phyloP scores from a whole-genome alignment of 495 filamentous ascomycete genomes.

The Hypoxylon subgilvum region DNA sequence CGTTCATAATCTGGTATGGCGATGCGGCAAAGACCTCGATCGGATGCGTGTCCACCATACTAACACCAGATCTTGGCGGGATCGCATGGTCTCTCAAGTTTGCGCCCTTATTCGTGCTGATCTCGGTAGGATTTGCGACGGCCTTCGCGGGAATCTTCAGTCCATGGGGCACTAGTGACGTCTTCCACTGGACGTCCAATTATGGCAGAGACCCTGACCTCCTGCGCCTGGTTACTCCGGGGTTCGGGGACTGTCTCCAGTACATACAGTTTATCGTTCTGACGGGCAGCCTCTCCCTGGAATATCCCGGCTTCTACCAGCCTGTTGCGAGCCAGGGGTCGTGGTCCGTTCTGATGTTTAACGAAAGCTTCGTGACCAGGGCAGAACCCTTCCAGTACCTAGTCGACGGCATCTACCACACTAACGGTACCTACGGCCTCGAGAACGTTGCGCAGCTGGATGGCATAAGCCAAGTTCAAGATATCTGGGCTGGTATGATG shows the following conservation, averaged over 20 bases:
- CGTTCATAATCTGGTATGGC: conserved; percentile 75
- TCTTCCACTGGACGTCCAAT: conserved; percentile 94
- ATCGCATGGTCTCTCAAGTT: conserved; percentile 74
- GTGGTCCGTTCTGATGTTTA: conserved; percentile 93
- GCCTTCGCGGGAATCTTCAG: conserved; percentile 83
- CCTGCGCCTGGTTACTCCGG: conserved; percentile 89
- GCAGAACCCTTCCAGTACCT: conserved; percentile 66
- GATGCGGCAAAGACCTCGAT: conserved; percentile 65
- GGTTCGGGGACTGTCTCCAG: conserved; percentile 95
- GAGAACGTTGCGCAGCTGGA: conserved; percentile 79
- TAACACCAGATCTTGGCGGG: conserved; percentile 77
- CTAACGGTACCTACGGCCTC: conserved; percentile 74
- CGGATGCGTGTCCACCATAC: conserved; percentile 76
- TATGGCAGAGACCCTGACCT: conserved; percentile 94
- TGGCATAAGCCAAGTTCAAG: conserved; percentile 75
- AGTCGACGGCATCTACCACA: conserved; percentile 84
- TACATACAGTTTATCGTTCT: conserved; percentile 94
- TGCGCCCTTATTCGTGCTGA: conserved; percentile 76
- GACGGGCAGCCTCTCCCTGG: conserved; percentile 81
- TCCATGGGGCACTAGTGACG: conserved; percentile 89
- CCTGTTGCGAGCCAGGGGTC: conserved; percentile 83
- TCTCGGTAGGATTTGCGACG: conserved; percentile 81
- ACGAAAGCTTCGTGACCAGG: conserved; percentile 80
- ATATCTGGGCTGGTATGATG: conserved; percentile 93
- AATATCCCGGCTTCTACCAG: conserved; percentile 94